Percentiles rank a stretch among this genome's conserved stretches.
phyloP scores from a whole-genome alignment of 345 rosid genomes.

The Acer yangbiense region DNA sequence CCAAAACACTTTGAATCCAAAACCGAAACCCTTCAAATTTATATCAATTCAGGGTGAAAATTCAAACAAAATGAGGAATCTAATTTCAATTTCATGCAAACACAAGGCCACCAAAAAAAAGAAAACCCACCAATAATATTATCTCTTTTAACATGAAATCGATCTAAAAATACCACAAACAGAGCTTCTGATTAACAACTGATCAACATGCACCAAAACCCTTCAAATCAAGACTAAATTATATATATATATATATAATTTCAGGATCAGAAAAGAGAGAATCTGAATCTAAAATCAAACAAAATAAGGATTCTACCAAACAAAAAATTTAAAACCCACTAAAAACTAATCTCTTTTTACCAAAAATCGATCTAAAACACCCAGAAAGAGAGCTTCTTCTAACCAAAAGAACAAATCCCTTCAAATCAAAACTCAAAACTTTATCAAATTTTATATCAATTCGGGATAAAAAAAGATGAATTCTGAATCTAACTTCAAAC shows the following conservation, averaged over 20 bases:
- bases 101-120: neutral
- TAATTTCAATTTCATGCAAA: neutral
- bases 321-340: slow-evolving; percentile 18
- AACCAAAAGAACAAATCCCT: neutral
- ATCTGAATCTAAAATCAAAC: slow-evolving; percentile 6
- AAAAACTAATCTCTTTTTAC: neutral
- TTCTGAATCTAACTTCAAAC: slow-evolving; percentile 2
- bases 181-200: neutral
- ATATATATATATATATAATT: neutral
- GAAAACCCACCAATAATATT: slow-evolving; percentile 21
- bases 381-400: neutral
- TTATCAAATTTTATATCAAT: neutral
- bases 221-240: neutral
- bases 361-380: neutral
- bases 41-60: neutral
- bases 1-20: neutral
- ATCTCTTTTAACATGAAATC: neutral
- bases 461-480: slow-evolving; percentile 8
- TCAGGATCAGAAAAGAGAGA: slow-evolving; percentile 7
- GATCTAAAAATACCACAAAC: neutral
- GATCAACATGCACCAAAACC: neutral
- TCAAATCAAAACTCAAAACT: neutral
- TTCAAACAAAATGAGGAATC: slow-evolving; percentile 21
- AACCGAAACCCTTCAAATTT: neutral
- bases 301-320: neutral